A percentile compares a stretch with the other conserved stretches of the same genome.
Conservation (phyloP, 73 alveolate species). For the Paramecium sonneborni region DNA sequence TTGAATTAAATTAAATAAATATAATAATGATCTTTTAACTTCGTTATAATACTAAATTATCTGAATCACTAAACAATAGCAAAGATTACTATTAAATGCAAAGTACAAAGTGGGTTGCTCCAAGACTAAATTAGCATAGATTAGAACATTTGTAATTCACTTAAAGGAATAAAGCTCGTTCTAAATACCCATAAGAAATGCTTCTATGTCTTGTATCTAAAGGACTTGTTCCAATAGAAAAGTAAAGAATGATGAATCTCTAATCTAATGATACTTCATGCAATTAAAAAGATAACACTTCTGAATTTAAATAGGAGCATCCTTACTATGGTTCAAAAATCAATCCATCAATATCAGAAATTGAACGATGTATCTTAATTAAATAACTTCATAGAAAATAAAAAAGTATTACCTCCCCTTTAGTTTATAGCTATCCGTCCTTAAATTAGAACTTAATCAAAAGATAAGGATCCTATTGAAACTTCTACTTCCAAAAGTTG, state of each 20-base stretch:
- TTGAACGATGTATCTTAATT: not conserved
- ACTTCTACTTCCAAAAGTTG: constrained; percentile 1
- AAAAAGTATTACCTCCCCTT: constrained; percentile 38
- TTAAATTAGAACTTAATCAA: not conserved
- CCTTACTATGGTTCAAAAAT: not conserved
- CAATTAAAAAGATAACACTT: not conserved
- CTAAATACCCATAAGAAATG: not conserved
- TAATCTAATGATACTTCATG: not conserved
- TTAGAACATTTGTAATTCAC: not conserved
- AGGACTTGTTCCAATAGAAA: constrained; percentile 33
- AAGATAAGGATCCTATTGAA: not conserved
- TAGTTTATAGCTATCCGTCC: constrained; percentile 14
- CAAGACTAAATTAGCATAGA: constrained; percentile 5
- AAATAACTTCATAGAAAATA: constrained; percentile 8
- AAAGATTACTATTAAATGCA: not conserved
- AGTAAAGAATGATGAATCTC: not conserved
- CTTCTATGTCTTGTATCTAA: constrained; percentile 8
- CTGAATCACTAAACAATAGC: constrained; percentile 18
- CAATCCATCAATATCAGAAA: not conserved
- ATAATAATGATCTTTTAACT: constrained; percentile 13
- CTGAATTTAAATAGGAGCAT: not conserved
- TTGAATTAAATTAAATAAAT: not conserved
- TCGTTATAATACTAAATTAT: constrained; percentile 25
- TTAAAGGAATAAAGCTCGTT: not conserved
- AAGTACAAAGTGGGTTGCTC: constrained; percentile 23